Conservation (phyloP, 805 yeast species). For the Yarrowia osloensis region DNA sequence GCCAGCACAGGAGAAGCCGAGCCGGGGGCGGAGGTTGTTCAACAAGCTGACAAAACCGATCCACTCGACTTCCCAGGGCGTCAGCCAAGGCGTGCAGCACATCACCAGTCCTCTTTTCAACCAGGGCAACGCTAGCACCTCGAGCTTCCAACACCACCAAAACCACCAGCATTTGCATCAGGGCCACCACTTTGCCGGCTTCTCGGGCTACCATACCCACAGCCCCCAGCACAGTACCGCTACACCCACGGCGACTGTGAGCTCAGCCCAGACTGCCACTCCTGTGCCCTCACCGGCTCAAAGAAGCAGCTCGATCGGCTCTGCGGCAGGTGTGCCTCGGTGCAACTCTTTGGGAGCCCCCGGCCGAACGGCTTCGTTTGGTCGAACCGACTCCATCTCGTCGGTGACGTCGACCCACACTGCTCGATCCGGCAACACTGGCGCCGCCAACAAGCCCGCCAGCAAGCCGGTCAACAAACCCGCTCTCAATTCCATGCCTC, state of each 20-base stretch:
- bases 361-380: slow-evolving; percentile 21
- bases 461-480: background rate
- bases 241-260: background rate
- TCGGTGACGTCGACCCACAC: slow-evolving; percentile 22
- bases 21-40: slow-evolving; percentile 14
- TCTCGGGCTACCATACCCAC: slow-evolving; percentile 22
- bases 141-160: slow-evolving; percentile 21
- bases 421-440: slow-evolving; percentile 4
- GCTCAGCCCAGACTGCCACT: background rate
- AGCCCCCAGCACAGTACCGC: slow-evolving; percentile 25
- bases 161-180: slow-evolving; percentile 27
- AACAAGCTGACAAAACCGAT: slow-evolving; percentile 23
- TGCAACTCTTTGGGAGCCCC: slow-evolving; percentile 31
- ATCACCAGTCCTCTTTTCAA: background rate
- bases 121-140: slow-evolving; percentile 2
- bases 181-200: slow-evolving; percentile 29
- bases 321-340: slow-evolving; percentile 21
- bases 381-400: slow-evolving; percentile 19
- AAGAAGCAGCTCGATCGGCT: slow-evolving; percentile 27
- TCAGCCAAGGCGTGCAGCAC: slow-evolving; percentile 16
- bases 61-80: background rate
- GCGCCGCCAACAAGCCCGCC: background rate
- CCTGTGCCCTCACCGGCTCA: background rate
- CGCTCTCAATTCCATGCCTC: slow-evolving; percentile 20
- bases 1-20: slow-evolving; percentile 1